These are phyloP conservation scores for Schizosaccharomyces osmophilus DNA, from an alignment of 805 yeast genomes.

Conservation along the genomic window DNA sequence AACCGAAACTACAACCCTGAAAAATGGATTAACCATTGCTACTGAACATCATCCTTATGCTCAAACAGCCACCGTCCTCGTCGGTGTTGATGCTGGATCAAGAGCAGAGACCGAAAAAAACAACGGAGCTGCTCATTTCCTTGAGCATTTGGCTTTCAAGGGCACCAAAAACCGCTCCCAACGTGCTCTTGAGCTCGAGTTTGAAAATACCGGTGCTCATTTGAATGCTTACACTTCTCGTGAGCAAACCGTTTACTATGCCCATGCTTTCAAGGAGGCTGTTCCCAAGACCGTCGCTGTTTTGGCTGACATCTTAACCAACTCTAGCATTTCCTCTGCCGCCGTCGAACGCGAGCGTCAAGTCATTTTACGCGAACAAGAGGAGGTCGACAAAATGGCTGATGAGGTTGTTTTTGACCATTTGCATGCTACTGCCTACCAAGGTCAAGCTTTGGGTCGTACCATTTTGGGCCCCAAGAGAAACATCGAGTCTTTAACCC, in stretches of 20 bases:
- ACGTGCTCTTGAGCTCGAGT: constrained; percentile 64
- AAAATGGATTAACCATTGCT: constrained; percentile 90
- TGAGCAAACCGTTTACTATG: constrained; percentile 91
- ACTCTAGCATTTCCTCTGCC: constrained; percentile 50
- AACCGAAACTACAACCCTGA: constrained; percentile 44
- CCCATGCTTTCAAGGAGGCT: constrained; percentile 60
- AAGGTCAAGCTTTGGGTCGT: constrained; percentile 80
- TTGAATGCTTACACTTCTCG: constrained; percentile 32
- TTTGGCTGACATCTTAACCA: constrained; percentile 67
- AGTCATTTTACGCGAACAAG: constrained; percentile 86
- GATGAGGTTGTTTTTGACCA: constrained; percentile 97
- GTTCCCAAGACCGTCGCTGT: constrained; percentile 72
- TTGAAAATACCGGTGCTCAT: constrained; percentile 90
- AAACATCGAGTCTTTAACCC: constrained; percentile 55
- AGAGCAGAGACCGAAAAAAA: constrained; percentile 67
- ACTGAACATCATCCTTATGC: constrained; percentile 69
- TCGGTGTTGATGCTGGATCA: constrained; percentile 96
- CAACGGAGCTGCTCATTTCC: constrained; percentile 92
- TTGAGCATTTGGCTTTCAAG: constrained; percentile 90
- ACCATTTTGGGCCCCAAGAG: constrained; percentile 88
- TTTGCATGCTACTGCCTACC: constrained; percentile 75
- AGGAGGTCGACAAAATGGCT: constrained; percentile 93
- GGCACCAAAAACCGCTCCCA: constrained; percentile 73
- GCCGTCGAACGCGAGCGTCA: constrained; percentile 93
- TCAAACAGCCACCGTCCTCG: constrained; percentile 88